Evolutionary conservation across 371 early-diverging fungal species (phyloP).

Genomic region (Zopfochytrium polystomum): DNA sequence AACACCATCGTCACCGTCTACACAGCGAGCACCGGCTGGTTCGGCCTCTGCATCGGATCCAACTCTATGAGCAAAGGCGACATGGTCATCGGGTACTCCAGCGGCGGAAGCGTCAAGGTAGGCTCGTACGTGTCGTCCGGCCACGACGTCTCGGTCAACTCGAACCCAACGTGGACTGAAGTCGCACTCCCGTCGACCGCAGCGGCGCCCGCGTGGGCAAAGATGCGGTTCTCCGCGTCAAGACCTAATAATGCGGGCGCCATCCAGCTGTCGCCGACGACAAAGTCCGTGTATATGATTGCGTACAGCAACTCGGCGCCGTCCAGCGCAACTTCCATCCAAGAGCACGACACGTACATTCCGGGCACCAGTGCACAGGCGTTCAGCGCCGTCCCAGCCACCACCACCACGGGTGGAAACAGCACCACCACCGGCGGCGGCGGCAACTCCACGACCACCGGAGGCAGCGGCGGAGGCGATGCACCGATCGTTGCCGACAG

Average conservation of each 20-base stretch:
- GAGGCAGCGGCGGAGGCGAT: too few species aligned
- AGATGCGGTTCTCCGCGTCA: background rate
- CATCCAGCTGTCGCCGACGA: background rate
- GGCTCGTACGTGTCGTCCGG: background rate
- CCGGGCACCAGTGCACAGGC: too few species aligned
- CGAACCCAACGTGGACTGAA: background rate
- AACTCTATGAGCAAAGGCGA: background rate
- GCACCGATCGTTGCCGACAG: too few species aligned
- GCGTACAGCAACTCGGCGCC: background rate
- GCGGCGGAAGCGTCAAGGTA: background rate
- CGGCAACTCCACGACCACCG: too few species aligned
- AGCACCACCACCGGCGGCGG: too few species aligned
- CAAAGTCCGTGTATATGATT: background rate
- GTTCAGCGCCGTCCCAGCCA: too few species aligned
- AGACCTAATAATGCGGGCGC: background rate
- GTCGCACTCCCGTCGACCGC: background rate
- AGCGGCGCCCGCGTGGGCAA: background rate
- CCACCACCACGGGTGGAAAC: too few species aligned
- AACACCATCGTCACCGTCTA: background rate
- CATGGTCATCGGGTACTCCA: conserved; percentile 1
- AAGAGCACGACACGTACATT: too few species aligned
- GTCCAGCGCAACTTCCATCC: too few species aligned
- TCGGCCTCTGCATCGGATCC: conserved; percentile 2
- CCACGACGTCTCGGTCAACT: background rate
- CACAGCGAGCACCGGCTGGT: background rate